Evolutionary conservation across 1,284 basidiomycete genomes (phyloP).

Genomic region (Rhodotorula sp.): DNA sequence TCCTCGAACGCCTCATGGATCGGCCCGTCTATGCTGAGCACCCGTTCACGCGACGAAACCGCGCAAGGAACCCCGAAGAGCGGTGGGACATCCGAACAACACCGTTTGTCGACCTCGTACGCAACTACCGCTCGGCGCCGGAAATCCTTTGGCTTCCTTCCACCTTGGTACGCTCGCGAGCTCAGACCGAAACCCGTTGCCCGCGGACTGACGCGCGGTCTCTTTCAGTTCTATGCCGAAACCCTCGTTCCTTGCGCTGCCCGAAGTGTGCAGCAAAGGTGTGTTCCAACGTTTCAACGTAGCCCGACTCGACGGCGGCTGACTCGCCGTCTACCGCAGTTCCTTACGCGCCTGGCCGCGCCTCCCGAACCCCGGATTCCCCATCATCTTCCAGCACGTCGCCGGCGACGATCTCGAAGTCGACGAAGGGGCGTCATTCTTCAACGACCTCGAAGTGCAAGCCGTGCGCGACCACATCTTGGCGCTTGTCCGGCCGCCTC

Average conservation of each 20-base stretch:
- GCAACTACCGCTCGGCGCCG: conserved; percentile 52
- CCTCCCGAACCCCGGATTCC: conserved; percentile 47
- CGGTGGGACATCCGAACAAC: conserved; percentile 25
- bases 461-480: conserved; percentile 42
- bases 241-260: conserved; percentile 47
- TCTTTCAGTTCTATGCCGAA: conserved; percentile 49
- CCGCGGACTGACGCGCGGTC: not conserved
- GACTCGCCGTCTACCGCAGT: not conserved
- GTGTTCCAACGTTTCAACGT: not conserved
- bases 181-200: too few species aligned
- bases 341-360: conserved; percentile 44
- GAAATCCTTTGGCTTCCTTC: conserved; percentile 51
- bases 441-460: conserved; percentile 46
- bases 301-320: not conserved
- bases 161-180: conserved; percentile 34
- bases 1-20: conserved; percentile 50
- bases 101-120: conserved; percentile 41
- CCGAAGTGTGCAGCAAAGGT: conserved; percentile 29
- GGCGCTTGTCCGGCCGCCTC: conserved; percentile 33
- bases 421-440: conserved; percentile 48
- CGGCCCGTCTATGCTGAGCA: conserved; percentile 46
- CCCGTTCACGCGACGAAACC: conserved; percentile 33
- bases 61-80: conserved; percentile 1
- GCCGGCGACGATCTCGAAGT: conserved; percentile 49
- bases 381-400: conserved; percentile 48